Base-by-base conservation (phyloP, 306 rosid genomes). In the Styphnolobium japonicum region DNA sequence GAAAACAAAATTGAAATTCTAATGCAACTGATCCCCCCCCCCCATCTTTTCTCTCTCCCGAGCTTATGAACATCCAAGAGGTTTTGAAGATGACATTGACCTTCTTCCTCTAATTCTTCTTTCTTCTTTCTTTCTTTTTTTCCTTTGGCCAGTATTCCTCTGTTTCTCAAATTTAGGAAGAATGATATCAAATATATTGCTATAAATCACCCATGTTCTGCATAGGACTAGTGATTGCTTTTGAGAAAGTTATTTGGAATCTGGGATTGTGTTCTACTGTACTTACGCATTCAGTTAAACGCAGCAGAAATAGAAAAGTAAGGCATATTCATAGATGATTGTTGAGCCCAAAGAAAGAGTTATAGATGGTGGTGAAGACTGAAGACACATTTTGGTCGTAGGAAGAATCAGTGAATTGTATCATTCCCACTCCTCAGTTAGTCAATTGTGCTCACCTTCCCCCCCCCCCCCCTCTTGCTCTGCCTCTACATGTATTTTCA, bases 301-400 rank as follows among this genome's bases (percentile, higher is more conserved):
- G 56, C 15, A 45, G 16, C 55, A 37, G 2, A 15, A 22, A 49
- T 9, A 27, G 16, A 39, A 33, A 37, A 15, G 77, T 40, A 76
- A 51, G 91, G 90, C 86, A 49, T 87, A 86, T 65, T 52, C 86
- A 15, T 86, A 79, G 34, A 90, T 85, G 87, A 86, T 88, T 63
- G 90, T 90, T 0, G 90, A 82, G 57, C 70, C 88, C 52, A 83
- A 86, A 34, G 80, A 33, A 52, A 84, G 58, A 79, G 88, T 87
- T 77, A 78, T 81, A 37, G 85, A 57, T 25, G 82, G 92, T 3
- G 84, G 68, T 37, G 84, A 88, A 84, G 89, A 88, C 83, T 37
- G 84, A 88, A 84, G 89, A 88, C 83, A 86, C 94, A 5, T 23
- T 90, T 80, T 73, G 88, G 95, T 11, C 57, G 52, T 56, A 40